phyloP scores from a whole-genome alignment of 371 early-diverging fungal species.

The Antonospora locustae region DNA sequence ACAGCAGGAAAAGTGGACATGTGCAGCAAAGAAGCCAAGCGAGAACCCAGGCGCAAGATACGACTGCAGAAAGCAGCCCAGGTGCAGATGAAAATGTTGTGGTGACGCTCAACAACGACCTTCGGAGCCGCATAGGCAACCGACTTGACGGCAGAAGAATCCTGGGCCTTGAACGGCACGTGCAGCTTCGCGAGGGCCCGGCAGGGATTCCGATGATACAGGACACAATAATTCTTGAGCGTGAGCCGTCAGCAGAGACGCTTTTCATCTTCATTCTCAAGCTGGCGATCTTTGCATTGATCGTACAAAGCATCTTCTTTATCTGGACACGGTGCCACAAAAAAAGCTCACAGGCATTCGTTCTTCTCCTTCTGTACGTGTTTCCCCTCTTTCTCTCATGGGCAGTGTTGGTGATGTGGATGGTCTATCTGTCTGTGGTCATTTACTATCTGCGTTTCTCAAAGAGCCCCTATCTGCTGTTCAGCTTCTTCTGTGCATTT shows the following conservation, averaged over 20 bases:
- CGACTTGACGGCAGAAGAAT: too few species aligned
- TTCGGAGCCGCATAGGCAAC: too few species aligned
- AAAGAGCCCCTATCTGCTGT: too few species aligned
- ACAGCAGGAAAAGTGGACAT: not conserved
- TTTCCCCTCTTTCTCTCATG: slow-evolving; percentile 37
- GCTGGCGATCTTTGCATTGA: slow-evolving; percentile 29
- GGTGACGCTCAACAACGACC: too few species aligned
- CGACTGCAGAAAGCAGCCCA: slow-evolving; percentile 1
- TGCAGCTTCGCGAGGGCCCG: not conserved
- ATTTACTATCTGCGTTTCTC: too few species aligned
- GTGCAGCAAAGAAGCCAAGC: too few species aligned
- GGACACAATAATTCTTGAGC: slow-evolving; percentile 20
- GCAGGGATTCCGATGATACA: not conserved
- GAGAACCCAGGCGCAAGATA: slow-evolving; percentile 13
- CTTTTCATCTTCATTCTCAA: slow-evolving; percentile 21
- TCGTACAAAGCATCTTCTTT: slow-evolving; percentile 38
- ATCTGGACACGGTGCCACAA: slow-evolving; percentile 41
- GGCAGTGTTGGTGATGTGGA: slow-evolving; percentile 21
- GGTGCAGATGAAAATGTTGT: slow-evolving; percentile 23
- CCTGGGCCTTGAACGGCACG: not conserved
- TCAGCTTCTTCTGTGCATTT: too few species aligned
- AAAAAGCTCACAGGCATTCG: slow-evolving; percentile 24
- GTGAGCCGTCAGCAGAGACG: slow-evolving; percentile 15
- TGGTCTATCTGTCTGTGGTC: slow-evolving; percentile 25
- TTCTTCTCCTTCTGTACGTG: slow-evolving; percentile 25